Base-by-base conservation (phyloP, 495 filamentous ascomycete species). In the Collariella sp. region DNA sequence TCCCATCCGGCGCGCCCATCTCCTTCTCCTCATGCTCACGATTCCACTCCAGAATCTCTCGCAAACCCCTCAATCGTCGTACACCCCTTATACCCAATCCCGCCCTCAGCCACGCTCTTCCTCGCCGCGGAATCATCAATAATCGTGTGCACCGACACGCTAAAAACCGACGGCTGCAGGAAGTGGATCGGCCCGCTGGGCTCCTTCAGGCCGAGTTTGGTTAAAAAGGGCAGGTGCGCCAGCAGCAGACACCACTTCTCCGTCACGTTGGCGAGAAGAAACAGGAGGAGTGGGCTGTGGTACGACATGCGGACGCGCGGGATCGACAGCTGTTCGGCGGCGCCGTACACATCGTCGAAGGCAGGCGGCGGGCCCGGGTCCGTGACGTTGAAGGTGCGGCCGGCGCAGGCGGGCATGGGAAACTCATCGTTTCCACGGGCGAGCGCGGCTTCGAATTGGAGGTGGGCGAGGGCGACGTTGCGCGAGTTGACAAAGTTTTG, bases 391-490 rank as follows among this genome's bases (percentile, higher is more conserved):
- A 73, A 73, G 7, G 73, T 64, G n/a, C 69, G 59, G 6, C 73
- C 73, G 5, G 73, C 72, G 46, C 71, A 72, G 34, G 31, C 33
- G 9, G 70, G 70, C 49, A 68, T 65, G 23, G 71, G 44, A 9
- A 40, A 41, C 13, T 50, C 54, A 26, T 12, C 15, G 5, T 57
- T 40, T 6, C 52, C 36, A 22, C 40, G 47, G 9, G 64, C 49
- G 2, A 83, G 72, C 3, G 78, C 76, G 18, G 77, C 72, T 56
- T 83, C 80, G 62, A 81, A 78, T 7, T 70, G 63, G 12, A 83
- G 70, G 46, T 83, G 79, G 1, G 73, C 78, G 29, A 80, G 62
- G 13, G 79, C 77, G 56, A 80, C 76, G 62, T 83, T 80, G 46
- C 77, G 76, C 18, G 69, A 71, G 56, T 74, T 70, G 52, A 80